A percentile compares a stretch with the other conserved stretches of the same genome.
These are phyloP conservation scores for Babesia bigemina DNA, from an alignment of 169 alveolate species.

Conservation along the genomic window DNA sequence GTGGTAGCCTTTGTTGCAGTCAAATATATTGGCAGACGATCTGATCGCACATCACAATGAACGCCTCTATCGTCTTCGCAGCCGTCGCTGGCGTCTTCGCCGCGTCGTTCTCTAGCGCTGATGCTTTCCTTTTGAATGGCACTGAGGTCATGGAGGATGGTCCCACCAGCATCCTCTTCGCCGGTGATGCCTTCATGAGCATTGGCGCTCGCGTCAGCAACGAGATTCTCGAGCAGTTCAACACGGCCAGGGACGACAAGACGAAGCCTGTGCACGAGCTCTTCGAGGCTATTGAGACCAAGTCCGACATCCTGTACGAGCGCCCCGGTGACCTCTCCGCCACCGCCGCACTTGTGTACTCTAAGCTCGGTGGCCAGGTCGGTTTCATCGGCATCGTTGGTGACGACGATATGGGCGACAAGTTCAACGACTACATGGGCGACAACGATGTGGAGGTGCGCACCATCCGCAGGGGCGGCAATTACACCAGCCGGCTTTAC, in stretches of 20 bases:
- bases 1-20: no score
- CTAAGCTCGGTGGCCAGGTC: constrained; percentile 24
- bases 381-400: constrained; percentile 13
- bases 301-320: background rate
- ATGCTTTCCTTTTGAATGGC: background rate
- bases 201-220: background rate
- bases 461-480: constrained; percentile 1
- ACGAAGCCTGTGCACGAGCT: background rate
- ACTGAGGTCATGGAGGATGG: background rate
- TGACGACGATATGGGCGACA: background rate
- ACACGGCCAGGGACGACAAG: constrained; percentile 8
- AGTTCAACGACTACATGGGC: background rate
- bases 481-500: constrained; percentile 1
- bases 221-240: background rate
- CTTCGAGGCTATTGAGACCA: background rate
- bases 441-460: background rate
- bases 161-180: background rate
- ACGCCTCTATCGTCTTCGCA: background rate
- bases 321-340: constrained; percentile 12
- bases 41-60: background rate
- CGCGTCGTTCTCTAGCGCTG: background rate
- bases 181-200: background rate
- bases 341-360: constrained; percentile 16
- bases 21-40: no score
- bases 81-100: background rate